Evolutionary conservation across 371 early-diverging fungal genomes (phyloP).

Genomic region (Mortierella sp.): DNA sequence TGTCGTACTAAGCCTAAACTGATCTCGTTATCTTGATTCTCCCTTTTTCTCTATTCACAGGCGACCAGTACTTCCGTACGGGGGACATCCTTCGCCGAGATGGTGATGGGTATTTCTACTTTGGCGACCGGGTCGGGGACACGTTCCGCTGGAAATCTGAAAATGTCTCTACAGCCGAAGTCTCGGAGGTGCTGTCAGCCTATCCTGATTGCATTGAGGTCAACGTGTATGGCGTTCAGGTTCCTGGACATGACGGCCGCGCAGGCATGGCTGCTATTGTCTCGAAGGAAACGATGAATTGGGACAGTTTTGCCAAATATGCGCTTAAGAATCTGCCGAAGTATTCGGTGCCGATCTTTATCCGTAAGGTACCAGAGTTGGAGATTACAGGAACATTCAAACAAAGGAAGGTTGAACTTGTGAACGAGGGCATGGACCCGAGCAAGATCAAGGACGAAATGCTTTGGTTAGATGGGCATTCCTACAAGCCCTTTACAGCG

Average conservation of each 20-base stretch:
- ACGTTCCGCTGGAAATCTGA: constrained; percentile 83
- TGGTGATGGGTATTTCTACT: constrained; percentile 74
- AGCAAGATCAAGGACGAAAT: constrained; percentile 57
- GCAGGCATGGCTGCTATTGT: constrained; percentile 83
- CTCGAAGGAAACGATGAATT: constrained; percentile 52
- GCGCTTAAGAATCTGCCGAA: constrained; percentile 64
- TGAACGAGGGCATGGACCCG: constrained; percentile 63
- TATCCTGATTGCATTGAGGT: constrained; percentile 72
- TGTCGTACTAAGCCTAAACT: not conserved
- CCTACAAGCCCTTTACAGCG: constrained; percentile 61
- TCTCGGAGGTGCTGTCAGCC: constrained; percentile 66
- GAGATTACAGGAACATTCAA: constrained; percentile 71
- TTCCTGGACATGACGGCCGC: constrained; percentile 72
- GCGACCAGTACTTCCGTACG: constrained; percentile 73
- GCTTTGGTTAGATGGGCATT: constrained; percentile 62
- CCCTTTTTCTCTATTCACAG: constrained; percentile 14
- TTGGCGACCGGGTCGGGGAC: constrained; percentile 84
- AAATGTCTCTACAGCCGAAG: constrained; percentile 78
- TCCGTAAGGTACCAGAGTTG: constrained; percentile 63
- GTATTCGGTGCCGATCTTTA: constrained; percentile 74
- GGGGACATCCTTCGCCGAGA: constrained; percentile 76
- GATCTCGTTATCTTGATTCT: not conserved
- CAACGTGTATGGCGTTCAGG: constrained; percentile 72
- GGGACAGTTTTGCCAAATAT: constrained; percentile 51
- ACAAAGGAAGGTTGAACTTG: constrained; percentile 63